Evolutionary conservation across 1,139 yeast species (phyloP).

Genomic region (Blastobotrys malaysiensis): DNA sequence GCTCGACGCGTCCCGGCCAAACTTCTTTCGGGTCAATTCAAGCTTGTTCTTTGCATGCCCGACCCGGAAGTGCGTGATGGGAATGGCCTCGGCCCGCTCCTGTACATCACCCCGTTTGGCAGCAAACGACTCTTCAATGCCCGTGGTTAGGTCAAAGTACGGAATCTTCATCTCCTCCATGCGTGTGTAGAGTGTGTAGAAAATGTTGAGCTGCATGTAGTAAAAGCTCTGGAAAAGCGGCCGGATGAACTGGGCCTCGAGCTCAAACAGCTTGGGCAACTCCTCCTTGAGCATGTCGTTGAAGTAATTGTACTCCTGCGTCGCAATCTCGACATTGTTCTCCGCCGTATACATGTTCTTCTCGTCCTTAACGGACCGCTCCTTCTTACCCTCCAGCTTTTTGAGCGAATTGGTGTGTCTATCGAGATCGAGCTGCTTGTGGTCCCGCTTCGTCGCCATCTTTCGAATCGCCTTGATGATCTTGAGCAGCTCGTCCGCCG

Average conservation of each 20-base stretch:
- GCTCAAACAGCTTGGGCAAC: conserved; percentile 75
- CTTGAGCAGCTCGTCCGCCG: conserved; percentile 84
- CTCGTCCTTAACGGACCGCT: conserved; percentile 80
- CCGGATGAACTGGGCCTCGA: conserved; percentile 87
- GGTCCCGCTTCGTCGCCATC: conserved; percentile 93
- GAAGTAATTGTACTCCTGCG: conserved; percentile 92
- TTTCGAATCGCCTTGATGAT: conserved; percentile 79
- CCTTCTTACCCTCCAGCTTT: conserved; percentile 77
- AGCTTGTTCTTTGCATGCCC: conserved; percentile 83
- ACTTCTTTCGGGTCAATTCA: conserved; percentile 74
- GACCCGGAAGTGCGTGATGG: conserved; percentile 81
- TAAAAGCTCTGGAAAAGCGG: conserved; percentile 92
- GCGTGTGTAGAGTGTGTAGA: conserved; percentile 81
- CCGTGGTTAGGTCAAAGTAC: conserved; percentile 79
- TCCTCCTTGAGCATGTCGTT: conserved; percentile 90
- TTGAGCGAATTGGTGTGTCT: conserved; percentile 65
- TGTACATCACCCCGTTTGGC: conserved; percentile 86
- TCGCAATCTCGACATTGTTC: conserved; percentile 84
- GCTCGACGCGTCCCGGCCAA: conserved; percentile 43
- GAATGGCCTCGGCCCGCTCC: conserved; percentile 79
- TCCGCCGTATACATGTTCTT: conserved; percentile 84
- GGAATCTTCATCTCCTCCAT: conserved; percentile 98
- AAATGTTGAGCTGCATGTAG: conserved; percentile 95
- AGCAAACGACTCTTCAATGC: conserved; percentile 72
- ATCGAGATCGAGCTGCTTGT: conserved; percentile 90